Evolutionary conservation across 306 rosid genomes (phyloP), one percentile per base, ranked within the genome.

Genomic region (Dryas octopetala): DNA sequence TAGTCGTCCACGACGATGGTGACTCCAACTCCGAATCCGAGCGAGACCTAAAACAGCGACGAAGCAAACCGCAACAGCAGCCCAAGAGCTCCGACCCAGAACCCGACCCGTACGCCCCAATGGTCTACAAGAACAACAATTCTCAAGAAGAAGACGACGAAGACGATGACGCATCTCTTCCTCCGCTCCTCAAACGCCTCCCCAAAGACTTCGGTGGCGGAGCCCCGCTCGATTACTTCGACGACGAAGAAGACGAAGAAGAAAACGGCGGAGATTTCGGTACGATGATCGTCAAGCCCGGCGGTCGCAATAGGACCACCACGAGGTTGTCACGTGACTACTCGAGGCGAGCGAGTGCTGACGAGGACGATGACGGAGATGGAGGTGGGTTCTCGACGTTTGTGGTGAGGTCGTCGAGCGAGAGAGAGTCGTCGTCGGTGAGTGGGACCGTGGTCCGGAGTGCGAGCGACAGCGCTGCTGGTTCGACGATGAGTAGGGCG

Each of bases 131-230:
- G 83, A 90, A 81, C 74, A 90, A 80, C 74, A 82, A 78, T 26
- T 84, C 50, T 68, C 59, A 38, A 19, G 82, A 78, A 6, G 93
- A 79, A 6, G 93, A 75, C 1, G 90, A 83, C 1, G 90, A 89
- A 0, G 98, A 92, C 2, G 96, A 92, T 41, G 89, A 95, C 43
- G 79, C 96, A 28, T 86, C 91, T 49, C 97, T 95, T n/a, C 99
- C 99, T 77, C 92, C 99, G 23, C 97, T 95, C 57, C 92, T 95
- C 65, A 86, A 89, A 74, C 96, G 88, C 67, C 97, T 92, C 4
- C 98, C 98, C 28, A 92, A 95, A 82, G 97, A 90, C 82, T 95
- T 95, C 83, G 98, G 97, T 19, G 97, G 97, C 54, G 99, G 98
- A 61, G 90, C 97, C 6, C 44, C 93, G 5, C 76, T 91, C 77